These are phyloP conservation scores for Calonectria pauciramosa DNA, from an alignment of 2,329 filamentous ascomycete species.

Conservation along the genomic window DNA sequence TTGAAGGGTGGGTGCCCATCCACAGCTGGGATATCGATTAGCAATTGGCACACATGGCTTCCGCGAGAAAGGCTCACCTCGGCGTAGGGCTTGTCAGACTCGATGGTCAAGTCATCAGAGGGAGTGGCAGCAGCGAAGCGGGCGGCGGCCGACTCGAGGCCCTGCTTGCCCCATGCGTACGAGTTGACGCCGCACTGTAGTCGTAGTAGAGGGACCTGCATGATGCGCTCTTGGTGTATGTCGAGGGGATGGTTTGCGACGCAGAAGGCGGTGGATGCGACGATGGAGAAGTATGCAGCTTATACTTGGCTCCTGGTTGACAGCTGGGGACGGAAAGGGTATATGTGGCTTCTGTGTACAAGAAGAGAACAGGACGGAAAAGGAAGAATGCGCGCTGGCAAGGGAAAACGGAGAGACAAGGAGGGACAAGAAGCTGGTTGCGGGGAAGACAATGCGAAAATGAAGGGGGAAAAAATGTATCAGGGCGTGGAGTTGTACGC, in stretches of 20 bases:
- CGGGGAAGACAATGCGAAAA: not conserved
- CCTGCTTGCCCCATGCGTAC: conserved; percentile 99
- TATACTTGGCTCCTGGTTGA: not conserved
- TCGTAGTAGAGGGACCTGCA: conserved; percentile 87
- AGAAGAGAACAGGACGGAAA: conserved; percentile 12
- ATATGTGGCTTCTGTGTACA: conserved; percentile 13
- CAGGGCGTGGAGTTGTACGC: not conserved
- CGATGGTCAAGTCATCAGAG: conserved; percentile 79
- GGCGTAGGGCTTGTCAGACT: conserved; percentile 92
- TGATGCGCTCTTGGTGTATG: conserved; percentile 1
- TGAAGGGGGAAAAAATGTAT: not conserved
- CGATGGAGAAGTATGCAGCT: not conserved
- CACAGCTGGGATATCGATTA: conserved; percentile 76
- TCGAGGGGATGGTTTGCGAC: conserved; percentile 6
- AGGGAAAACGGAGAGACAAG: not conserved
- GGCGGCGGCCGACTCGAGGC: conserved; percentile 87
- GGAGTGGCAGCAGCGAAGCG: conserved; percentile 90
- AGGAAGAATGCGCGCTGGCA: conserved; percentile 8
- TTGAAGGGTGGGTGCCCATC: conserved; percentile 99
- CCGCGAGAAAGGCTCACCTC: conserved; percentile 66
- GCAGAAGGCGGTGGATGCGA: conserved; percentile 20
- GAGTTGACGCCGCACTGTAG: conserved; percentile 95
- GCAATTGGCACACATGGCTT: not conserved
- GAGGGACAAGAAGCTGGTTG: not conserved
- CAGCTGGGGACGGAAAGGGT: conserved; percentile 11